Evolutionary conservation across 345 rosid species (phyloP), one percentile per base, ranked within the genome.

Genomic region (Eucalyptus curtisii): DNA sequence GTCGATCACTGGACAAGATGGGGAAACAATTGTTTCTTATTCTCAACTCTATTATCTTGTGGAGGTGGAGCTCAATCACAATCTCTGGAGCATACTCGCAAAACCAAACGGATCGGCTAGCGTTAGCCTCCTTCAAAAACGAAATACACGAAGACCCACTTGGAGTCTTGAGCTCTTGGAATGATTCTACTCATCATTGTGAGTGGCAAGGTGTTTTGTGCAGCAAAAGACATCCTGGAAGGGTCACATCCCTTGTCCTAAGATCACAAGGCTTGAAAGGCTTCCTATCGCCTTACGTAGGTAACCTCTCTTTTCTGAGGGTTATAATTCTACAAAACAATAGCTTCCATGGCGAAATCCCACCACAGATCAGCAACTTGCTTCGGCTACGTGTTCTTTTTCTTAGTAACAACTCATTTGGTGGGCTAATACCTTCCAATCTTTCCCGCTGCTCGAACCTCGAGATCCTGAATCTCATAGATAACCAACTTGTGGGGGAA

Each of bases 321-420:
- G 0, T 50, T 4, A 0, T 50, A 3, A 0, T 1, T 50, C 0
- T 50, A 1, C 22, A 50, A 4, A 50, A 50, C 53, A 50, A 50
- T 1, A 17, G 9, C 55, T 50, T 50, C 0, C 55, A 50, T 3
- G 9, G 55, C 0, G 55, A 50, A 50, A 50, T 50, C 22, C 55
- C 2, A 17, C 55, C 55, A 50, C 55, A 50, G 4, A 50, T 50
- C 0, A 2, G 22, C 55, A 50, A 50, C 0, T 50, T 50, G 55
- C 2, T 50, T 50, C 55, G 4, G 3, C 2, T 50, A 0, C 22
- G 0, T 50, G 2, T 3, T 50, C 22, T 50, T 3, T 0, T 3
- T 50, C 55, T 50, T 17, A 17, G 22, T 50, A 50, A 50, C 55
- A 50, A 50, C 55, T 50, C 22, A 50, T 50, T 50, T 7, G 22